phyloP scores from a whole-genome alignment of 2,329 filamentous ascomycete genomes.

The Alternaria arborescens region DNA sequence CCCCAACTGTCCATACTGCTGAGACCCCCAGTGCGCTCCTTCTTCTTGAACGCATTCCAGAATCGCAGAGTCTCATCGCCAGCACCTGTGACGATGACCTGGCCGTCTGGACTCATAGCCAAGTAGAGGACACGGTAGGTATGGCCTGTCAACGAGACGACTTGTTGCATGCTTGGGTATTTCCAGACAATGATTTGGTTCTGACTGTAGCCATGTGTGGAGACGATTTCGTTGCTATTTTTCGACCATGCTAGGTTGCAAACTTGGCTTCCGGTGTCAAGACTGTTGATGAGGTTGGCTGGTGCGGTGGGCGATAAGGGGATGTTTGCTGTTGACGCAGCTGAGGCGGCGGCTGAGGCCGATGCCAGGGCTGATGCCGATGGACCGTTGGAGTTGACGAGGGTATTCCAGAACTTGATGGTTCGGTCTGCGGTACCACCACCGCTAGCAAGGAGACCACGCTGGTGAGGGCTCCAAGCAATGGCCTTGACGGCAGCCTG shows the following conservation, averaged over 20 bases:
- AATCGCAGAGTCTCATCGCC: slow-evolving; percentile 96
- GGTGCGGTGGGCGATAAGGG: slow-evolving; percentile 48
- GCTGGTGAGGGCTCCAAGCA: slow-evolving; percentile 96
- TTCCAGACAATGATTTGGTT: slow-evolving; percentile 99
- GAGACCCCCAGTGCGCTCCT: slow-evolving; percentile 71
- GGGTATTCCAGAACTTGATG: slow-evolving; percentile 98
- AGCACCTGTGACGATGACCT: slow-evolving; percentile 92
- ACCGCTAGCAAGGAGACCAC: slow-evolving; percentile 90
- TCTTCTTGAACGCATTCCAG: slow-evolving; percentile 93
- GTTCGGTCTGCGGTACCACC: slow-evolving; percentile 94
- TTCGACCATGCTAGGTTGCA: slow-evolving; percentile 98
- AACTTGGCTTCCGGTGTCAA: slow-evolving; percentile 98
- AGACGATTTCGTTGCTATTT: slow-evolving; percentile 97
- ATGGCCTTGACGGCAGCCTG: slow-evolving; percentile 97
- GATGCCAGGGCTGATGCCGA: slow-evolving; percentile 53
- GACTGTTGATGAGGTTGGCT: slow-evolving; percentile 70
- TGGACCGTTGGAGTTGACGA: slow-evolving; percentile 69
- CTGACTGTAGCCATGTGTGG: slow-evolving; percentile 95
- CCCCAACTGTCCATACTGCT: slow-evolving; percentile 76
- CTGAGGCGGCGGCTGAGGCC: slow-evolving; percentile 46
- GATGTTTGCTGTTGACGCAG: slow-evolving; percentile 40
- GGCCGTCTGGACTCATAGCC: slow-evolving; percentile 95
- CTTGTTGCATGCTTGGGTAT: slow-evolving; percentile 97
- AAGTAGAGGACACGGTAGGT: slow-evolving; percentile 96
- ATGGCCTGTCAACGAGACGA: slow-evolving; percentile 92